Percentiles rank a stretch among this genome's conserved stretches.
These are phyloP conservation scores for Brasilioporus rufonigricans DNA, from an alignment of 768 basidiomycete genomes.

Conservation along the genomic window DNA sequence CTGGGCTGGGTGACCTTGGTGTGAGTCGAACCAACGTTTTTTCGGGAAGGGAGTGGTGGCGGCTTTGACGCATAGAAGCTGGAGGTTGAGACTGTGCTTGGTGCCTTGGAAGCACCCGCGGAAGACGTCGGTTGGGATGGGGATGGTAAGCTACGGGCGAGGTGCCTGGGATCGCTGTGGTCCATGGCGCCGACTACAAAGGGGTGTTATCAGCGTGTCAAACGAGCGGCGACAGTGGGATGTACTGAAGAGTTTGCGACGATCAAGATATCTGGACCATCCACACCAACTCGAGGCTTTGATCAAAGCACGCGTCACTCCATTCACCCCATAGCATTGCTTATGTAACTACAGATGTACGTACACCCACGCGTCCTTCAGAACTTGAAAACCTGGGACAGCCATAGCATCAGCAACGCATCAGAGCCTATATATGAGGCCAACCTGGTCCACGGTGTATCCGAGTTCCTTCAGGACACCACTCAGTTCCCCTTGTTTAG, in stretches of 20 bases:
- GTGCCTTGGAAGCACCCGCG: conserved; percentile 31
- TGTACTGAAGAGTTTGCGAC: background rate
- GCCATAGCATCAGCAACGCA: conserved; percentile 2
- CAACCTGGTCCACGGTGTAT: conserved; percentile 85
- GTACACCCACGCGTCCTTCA: conserved; percentile 13
- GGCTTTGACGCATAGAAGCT: conserved; percentile 32
- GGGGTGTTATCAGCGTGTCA: conserved; percentile 7
- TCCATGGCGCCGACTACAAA: conserved; percentile 41
- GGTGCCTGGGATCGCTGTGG: conserved; percentile 41
- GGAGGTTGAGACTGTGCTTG: conserved; percentile 24
- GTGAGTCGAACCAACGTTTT: conserved; percentile 35
- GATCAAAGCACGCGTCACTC: conserved; percentile 29
- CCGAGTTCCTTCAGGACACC: conserved; percentile 87
- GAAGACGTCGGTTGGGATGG: conserved; percentile 45
- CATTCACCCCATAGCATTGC: conserved; percentile 2
- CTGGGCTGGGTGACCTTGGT: conserved; percentile 33
- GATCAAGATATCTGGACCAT: conserved; percentile 21
- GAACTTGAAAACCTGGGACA: conserved; percentile 41
- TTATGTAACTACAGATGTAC: conserved; percentile 29
- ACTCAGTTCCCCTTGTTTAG: conserved; percentile 75
- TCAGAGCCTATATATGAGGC: background rate
- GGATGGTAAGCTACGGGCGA: conserved; percentile 25
- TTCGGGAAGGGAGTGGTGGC: conserved; percentile 36
- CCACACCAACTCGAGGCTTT: conserved; percentile 4
- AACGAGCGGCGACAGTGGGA: background rate